phyloP scores from a whole-genome alignment of 148 eudicot species.

The Chenopodium quinoa region DNA sequence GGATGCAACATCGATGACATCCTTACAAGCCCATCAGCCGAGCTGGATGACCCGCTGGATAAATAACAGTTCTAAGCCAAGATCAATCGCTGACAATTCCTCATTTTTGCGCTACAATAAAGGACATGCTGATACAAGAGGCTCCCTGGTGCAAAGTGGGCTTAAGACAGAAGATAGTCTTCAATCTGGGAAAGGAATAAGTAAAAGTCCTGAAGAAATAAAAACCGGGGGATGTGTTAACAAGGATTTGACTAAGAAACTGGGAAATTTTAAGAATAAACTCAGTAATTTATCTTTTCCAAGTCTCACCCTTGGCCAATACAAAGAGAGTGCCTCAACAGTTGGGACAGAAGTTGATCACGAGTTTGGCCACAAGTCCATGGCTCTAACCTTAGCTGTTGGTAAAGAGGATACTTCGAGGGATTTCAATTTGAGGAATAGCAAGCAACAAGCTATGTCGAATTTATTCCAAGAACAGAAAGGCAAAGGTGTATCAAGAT shows the following conservation, averaged over 20 bases:
- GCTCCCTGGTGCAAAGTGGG: slow-evolving; percentile 7
- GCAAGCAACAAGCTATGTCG: slow-evolving; percentile 21
- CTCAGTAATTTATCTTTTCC: slow-evolving; percentile 11
- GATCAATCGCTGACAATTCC: slow-evolving; percentile 24
- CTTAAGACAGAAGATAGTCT: slow-evolving; percentile 26
- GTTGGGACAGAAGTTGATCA: slow-evolving; percentile 6
- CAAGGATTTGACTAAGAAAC: slow-evolving; percentile 23
- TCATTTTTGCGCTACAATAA: slow-evolving; percentile 18
- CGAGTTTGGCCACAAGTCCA: slow-evolving; percentile 20
- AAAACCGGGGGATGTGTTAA: slow-evolving; percentile 22
- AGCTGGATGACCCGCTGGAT: slow-evolving; percentile 66
- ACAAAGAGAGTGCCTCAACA: slow-evolving; percentile 4
- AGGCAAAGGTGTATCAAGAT: slow-evolving; percentile 20
- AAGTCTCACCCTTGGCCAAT: slow-evolving; percentile 11
- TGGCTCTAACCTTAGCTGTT: slow-evolving; percentile 27
- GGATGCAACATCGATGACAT: slow-evolving; percentile 32
- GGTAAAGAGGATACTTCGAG: slow-evolving; percentile 29
- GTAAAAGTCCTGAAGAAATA: slow-evolving; percentile 31
- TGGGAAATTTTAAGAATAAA: slow-evolving; percentile 6
- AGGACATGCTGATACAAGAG: slow-evolving; percentile 13
- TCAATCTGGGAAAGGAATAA: slow-evolving; percentile 28
- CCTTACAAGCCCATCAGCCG: slow-evolving; percentile 37
- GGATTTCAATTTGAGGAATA: slow-evolving; percentile 17
- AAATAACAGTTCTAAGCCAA: slow-evolving; percentile 24
- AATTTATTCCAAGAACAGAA: slow-evolving; percentile 23